These are phyloP conservation scores for Trapa bicornis DNA, from an alignment of 345 rosid genomes.

Conservation along the genomic window DNA sequence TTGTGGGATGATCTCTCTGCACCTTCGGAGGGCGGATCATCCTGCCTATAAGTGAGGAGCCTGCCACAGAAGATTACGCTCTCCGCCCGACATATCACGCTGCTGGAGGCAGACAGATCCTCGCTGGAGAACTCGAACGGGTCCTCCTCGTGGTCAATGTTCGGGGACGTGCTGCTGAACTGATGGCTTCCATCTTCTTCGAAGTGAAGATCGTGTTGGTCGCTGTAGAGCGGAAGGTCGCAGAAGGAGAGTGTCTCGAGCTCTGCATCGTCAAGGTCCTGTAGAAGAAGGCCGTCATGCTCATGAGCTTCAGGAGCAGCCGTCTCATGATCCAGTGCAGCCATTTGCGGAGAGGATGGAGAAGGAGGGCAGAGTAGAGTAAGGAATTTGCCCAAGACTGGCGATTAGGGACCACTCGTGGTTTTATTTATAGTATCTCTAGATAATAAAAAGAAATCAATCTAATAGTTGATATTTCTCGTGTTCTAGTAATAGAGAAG, in stretches of 20 bases:
- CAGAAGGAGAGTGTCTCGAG: slow-evolving; percentile 15
- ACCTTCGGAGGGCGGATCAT: neutral
- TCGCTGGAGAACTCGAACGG: slow-evolving; percentile 14
- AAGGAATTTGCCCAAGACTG: neutral
- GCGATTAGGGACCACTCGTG: too few relatives aligned
- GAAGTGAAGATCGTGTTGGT: neutral
- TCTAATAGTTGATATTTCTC: too few relatives aligned
- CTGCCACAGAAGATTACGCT: slow-evolving; percentile 17
- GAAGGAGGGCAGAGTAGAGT: neutral
- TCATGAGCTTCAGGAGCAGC: neutral
- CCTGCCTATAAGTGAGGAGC: slow-evolving; percentile 6
- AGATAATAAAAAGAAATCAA: too few relatives aligned
- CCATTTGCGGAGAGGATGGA: neutral
- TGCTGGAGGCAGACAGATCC: slow-evolving; percentile 1
- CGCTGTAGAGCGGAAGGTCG: slow-evolving; percentile 12
- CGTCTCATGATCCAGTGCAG: neutral
- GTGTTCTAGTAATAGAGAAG: too few relatives aligned
- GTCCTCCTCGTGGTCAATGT: slow-evolving; percentile 1
- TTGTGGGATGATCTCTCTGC: neutral
- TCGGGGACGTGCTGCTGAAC: neutral
- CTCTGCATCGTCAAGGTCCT: slow-evolving; percentile 5
- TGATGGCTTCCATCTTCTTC: neutral
- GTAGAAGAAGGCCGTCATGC: neutral
- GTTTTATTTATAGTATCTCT: too few relatives aligned
- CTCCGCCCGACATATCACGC: slow-evolving; percentile 1